Percentiles rank a stretch among this genome's conserved stretches.
Conservation (phyloP, 1,139 yeast genomes). For the Hyphopichia burtonii region DNA sequence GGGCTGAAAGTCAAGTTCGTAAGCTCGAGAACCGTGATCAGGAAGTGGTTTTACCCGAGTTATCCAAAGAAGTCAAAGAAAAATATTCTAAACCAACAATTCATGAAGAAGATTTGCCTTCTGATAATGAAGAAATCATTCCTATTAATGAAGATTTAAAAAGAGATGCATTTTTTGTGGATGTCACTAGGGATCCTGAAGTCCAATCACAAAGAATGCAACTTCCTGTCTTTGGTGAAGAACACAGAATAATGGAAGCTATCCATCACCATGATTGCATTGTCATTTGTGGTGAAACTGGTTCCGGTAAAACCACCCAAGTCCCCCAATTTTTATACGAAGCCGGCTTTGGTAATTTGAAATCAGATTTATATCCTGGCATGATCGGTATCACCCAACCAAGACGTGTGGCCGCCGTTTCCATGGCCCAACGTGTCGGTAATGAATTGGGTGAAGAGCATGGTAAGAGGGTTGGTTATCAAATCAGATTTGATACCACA, state of each 20-base stretch:
- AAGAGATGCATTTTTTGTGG: constrained; percentile 68
- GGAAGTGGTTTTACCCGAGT: constrained; percentile 47
- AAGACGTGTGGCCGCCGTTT: constrained; percentile 96
- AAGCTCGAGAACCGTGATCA: constrained; percentile 57
- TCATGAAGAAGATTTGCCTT: constrained; percentile 60
- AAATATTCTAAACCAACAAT: constrained; percentile 39
- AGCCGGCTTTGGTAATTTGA: constrained; percentile 75
- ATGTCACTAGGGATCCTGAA: constrained; percentile 61
- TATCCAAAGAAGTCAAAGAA: constrained; percentile 50
- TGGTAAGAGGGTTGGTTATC: constrained; percentile 78
- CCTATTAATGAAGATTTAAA: constrained; percentile 53
- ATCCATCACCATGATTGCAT: constrained; percentile 89
- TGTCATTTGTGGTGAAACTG: constrained; percentile 90
- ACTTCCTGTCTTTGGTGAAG: constrained; percentile 89
- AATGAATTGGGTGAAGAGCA: constrained; percentile 77
- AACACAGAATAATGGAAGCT: constrained; percentile 94
- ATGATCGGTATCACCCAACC: constrained; percentile 98
- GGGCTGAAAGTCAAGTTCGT: constrained; percentile 62
- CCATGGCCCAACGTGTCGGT: constrained; percentile 91
- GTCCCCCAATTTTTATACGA: constrained; percentile 79
- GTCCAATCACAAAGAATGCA: constrained; percentile 67
- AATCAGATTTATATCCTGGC: constrained; percentile 69
- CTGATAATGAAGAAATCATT: constrained; percentile 55
- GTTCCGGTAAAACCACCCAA: constrained; percentile 82
- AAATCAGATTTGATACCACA: constrained; percentile 84